Conservation (phyloP, 805 yeast genomes). For the Lipomyces japonicus region DNA sequence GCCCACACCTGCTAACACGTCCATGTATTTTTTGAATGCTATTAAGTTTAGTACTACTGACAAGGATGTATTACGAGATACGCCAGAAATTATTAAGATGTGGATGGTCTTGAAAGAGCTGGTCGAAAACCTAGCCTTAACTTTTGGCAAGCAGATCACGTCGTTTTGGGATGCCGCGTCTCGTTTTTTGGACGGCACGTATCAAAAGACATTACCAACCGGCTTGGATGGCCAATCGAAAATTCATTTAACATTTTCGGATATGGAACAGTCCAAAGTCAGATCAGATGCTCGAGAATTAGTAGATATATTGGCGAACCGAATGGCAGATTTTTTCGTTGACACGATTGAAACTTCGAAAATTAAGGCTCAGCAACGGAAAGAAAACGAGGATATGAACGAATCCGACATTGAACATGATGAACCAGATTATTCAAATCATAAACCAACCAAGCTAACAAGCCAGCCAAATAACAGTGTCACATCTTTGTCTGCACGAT, state of each 20-base stretch:
- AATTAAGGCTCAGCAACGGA: slow-evolving; percentile 1
- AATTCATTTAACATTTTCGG: slow-evolving; percentile 43
- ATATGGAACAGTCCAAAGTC: slow-evolving; percentile 44
- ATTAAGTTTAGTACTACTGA: slow-evolving; percentile 6
- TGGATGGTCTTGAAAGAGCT: slow-evolving; percentile 52
- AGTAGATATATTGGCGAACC: slow-evolving; percentile 35
- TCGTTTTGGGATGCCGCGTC: slow-evolving; percentile 55
- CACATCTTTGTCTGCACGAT: slow-evolving; percentile 23
- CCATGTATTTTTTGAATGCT: slow-evolving; percentile 14
- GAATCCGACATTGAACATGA: not conserved
- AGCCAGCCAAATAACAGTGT: slow-evolving; percentile 4
- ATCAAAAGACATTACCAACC: slow-evolving; percentile 43
- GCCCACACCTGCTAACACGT: not conserved
- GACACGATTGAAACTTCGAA: slow-evolving; percentile 11
- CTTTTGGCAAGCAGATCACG: slow-evolving; percentile 42
- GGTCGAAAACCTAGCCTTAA: slow-evolving; percentile 42
- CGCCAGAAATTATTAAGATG: slow-evolving; percentile 54
- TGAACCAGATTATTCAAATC: not conserved
- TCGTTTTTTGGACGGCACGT: slow-evolving; percentile 50
- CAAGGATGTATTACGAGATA: slow-evolving; percentile 41
- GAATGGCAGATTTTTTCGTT: slow-evolving; percentile 32
- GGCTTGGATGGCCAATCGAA: slow-evolving; percentile 43
- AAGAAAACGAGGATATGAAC: not conserved
- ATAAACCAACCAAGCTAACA: not conserved
- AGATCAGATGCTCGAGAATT: slow-evolving; percentile 42